Evolutionary conservation across 208 protist genomes (phyloP), one percentile per base, ranked within the genome.

Genomic region (Crithidia fasciculata): DNA sequence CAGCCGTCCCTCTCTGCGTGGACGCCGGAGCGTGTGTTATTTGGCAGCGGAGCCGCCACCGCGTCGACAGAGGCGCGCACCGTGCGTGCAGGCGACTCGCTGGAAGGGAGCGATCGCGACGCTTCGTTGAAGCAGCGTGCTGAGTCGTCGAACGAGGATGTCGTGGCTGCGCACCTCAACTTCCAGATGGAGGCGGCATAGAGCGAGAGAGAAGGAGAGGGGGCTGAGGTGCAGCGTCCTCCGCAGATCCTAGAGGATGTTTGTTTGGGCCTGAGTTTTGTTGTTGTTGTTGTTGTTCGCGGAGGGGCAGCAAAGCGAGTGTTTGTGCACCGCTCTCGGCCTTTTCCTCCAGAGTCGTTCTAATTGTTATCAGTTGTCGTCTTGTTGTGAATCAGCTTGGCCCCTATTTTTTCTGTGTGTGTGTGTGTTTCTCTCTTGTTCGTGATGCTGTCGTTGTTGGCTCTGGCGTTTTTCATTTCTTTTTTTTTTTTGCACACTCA

Each of bases 1-100:
- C 52, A 49, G 45, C 62, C 16, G 37, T 66, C 72, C 28, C 5
- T 63, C 0, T 56, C 59, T 13, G n/a, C 50, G 9, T 19, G 68
- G 7, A 77, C 72, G 0, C 64, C 72, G 8, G 64, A 77, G 36
- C 72, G 72, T 6, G 9, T 40, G 9, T 44, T 77, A 12, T 77
- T 77, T 54, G 72, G 57, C 28, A 37, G 53, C 2, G 43, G 19
- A 15, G 53, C 44, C 12, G 49, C 36, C 36, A 44, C 41, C 2
- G 69, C 53, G 5, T 61, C 67, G 16, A 77, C 63, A 28, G 72
- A 60, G n/a, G 39, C 72, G 13, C 72, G 64, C 8, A 5, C 47
- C 4, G 57, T 77, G 63, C 64, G 45, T 37, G 52, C 8, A 2
- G 52, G 64, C 36, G 52, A n/a, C 6, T 69, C 64, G 18, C 15